phyloP scores from a whole-genome alignment of 768 basidiomycete species.

The Leccinum sublutescens region DNA sequence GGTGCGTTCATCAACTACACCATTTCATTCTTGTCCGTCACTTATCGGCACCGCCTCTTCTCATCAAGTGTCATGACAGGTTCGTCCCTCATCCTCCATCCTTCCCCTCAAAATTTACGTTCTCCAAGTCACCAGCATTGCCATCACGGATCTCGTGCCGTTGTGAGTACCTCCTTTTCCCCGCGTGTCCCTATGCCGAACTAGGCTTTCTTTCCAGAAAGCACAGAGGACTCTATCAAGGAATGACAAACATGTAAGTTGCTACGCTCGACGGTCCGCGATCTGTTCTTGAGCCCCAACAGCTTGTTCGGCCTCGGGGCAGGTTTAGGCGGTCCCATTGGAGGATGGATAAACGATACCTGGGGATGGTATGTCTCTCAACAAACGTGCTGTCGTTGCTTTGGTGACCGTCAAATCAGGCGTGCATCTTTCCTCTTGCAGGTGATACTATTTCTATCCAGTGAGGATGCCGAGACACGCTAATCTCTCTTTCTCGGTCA shows the following conservation, averaged over 20 bases:
- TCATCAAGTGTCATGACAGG: slow-evolving; percentile 78
- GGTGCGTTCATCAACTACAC: slow-evolving; percentile 46
- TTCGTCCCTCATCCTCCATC: slow-evolving; percentile 27
- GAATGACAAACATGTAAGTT: slow-evolving; percentile 81
- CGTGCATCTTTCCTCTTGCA: slow-evolving; percentile 83
- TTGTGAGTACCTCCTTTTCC: slow-evolving; percentile 49
- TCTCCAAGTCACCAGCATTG: slow-evolving; percentile 70
- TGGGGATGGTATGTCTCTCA: slow-evolving; percentile 71
- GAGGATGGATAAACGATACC: slow-evolving; percentile 81
- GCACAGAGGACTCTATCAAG: slow-evolving; percentile 88
- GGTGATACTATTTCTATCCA: slow-evolving; percentile 40
- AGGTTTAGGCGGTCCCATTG: slow-evolving; percentile 75
- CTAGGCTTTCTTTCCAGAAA: slow-evolving; percentile 46
- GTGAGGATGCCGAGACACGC: background rate
- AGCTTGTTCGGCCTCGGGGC: slow-evolving; percentile 85
- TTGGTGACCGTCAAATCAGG: slow-evolving; percentile 44
- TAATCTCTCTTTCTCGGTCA: slow-evolving; percentile 34
- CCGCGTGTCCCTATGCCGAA: background rate
- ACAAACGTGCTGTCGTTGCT: background rate
- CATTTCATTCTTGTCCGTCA: background rate
- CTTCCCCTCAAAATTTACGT: slow-evolving; percentile 16
- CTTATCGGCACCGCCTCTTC: slow-evolving; percentile 19
- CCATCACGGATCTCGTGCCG: slow-evolving; percentile 87
- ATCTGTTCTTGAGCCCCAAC: slow-evolving; percentile 15
- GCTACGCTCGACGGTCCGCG: background rate